A percentile compares a stretch with the other conserved stretches of the same genome.
Conservation (phyloP, 805 yeast species). For the Scheffersomyces coipomensis region DNA sequence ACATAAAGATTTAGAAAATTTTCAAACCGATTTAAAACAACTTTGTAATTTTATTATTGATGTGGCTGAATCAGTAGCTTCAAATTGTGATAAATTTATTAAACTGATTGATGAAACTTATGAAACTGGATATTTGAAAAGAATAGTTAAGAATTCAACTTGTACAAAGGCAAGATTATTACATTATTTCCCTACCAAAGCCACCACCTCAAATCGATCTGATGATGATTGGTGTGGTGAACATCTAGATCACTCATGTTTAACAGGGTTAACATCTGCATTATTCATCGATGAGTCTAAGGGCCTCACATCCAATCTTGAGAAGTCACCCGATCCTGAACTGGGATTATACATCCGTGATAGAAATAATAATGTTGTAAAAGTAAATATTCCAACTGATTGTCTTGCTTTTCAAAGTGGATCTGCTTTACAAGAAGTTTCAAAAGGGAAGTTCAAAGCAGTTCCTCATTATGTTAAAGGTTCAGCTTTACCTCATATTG, state of each 20-base stretch:
- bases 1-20: slow-evolving; percentile 22
- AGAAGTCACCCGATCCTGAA: slow-evolving; percentile 39
- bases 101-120: slow-evolving; percentile 23
- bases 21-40: slow-evolving; percentile 34
- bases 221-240: slow-evolving; percentile 60
- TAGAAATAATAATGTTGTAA: slow-evolving; percentile 42
- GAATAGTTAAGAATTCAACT: slow-evolving; percentile 47
- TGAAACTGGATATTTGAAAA: slow-evolving; percentile 35
- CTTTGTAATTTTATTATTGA: slow-evolving; percentile 46
- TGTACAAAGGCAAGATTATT: slow-evolving; percentile 58
- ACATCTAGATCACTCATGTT: slow-evolving; percentile 58
- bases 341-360: slow-evolving; percentile 53
- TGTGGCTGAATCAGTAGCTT: slow-evolving; percentile 50
- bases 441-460: slow-evolving; percentile 49
- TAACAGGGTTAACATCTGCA: slow-evolving; percentile 60
- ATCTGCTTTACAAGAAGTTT: slow-evolving; percentile 50
- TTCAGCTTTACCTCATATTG: slow-evolving; percentile 28
- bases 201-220: slow-evolving; percentile 2
- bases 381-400: slow-evolving; percentile 53
- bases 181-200: slow-evolving; percentile 47
- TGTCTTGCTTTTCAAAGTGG: slow-evolving; percentile 65
- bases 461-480: slow-evolving; percentile 59
- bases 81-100: slow-evolving; percentile 51
- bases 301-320: slow-evolving; percentile 20
- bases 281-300: slow-evolving; percentile 42